Evolutionary conservation across 2,329 filamentous ascomycete genomes (phyloP).

Genomic region (Trichothecium sympodiale): DNA sequence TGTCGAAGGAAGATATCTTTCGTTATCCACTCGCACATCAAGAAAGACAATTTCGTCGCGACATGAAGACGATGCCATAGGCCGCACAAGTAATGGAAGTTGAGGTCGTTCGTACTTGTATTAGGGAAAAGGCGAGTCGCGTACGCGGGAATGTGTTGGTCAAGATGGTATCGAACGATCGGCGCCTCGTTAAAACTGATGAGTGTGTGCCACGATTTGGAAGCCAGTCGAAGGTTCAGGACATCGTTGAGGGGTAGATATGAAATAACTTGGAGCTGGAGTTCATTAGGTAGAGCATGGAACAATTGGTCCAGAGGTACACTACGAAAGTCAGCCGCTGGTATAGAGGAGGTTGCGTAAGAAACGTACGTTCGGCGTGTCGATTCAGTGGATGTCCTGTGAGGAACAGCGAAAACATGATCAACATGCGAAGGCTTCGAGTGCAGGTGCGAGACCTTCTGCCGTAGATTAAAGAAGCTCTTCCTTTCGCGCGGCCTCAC

Average conservation of each 20-base stretch:
- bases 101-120: conserved; percentile 31
- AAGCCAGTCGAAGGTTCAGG: conserved; percentile 46
- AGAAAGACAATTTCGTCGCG: conserved; percentile 47
- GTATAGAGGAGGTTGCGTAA: conserved; percentile 1
- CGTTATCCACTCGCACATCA: conserved; percentile 54
- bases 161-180: conserved; percentile 50
- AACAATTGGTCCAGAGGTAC: conserved; percentile 47
- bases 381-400: conserved; percentile 14
- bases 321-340: conserved; percentile 17
- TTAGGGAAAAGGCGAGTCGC: conserved; percentile 47
- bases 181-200: conserved; percentile 49
- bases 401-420: conserved; percentile 2
- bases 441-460: conserved; percentile 24
- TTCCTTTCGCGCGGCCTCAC: conserved; percentile 25
- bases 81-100: conserved; percentile 50
- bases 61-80: conserved; percentile 57
- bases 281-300: conserved; percentile 44
- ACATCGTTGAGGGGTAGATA: conserved; percentile 49
- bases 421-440: conserved; percentile 14
- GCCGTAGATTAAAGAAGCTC: conserved; percentile 29
- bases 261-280: conserved; percentile 52
- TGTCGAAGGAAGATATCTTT: conserved; percentile 53
- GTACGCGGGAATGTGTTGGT: conserved; percentile 49
- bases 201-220: conserved; percentile 47
- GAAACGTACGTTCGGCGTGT: conserved; percentile 21